phyloP scores from a whole-genome alignment of 2,329 filamentous ascomycete genomes.

The Paraphaeosphaeria minitans region DNA sequence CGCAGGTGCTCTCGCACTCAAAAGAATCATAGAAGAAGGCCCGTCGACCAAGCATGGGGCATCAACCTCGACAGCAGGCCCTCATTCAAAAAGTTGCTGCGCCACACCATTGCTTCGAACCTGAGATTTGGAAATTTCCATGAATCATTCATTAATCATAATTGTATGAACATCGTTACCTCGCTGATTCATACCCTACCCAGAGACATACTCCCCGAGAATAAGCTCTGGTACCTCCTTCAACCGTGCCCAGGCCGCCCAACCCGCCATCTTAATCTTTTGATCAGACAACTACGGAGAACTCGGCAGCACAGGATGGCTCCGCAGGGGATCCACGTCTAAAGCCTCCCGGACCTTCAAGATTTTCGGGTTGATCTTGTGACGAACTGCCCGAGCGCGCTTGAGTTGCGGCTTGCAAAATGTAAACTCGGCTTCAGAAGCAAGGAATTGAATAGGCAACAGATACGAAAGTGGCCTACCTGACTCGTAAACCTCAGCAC shows the following conservation, averaged over 20 bases:
- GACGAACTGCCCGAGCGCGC: neutral
- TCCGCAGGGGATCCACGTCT: neutral
- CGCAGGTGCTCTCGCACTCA: too few relatives aligned
- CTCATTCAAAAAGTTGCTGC: too few relatives aligned
- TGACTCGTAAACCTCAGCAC: neutral
- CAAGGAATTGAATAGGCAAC: neutral
- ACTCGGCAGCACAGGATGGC: neutral
- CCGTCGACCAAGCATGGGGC: too few relatives aligned
- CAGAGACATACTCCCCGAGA: neutral
- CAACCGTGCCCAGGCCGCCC: too few relatives aligned
- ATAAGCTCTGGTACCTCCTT: neutral
- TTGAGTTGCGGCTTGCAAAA: neutral
- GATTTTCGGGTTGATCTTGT: neutral
- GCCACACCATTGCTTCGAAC: too few relatives aligned
- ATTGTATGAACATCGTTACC: too few relatives aligned
- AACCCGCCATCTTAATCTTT: neutral
- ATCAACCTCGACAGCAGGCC: too few relatives aligned
- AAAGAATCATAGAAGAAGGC: too few relatives aligned
- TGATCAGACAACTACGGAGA: neutral
- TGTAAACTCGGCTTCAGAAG: neutral
- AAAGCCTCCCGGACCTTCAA: neutral
- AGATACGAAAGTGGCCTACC: neutral
- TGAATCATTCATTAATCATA: too few relatives aligned
- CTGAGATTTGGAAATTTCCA: too few relatives aligned
- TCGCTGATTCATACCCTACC: too few relatives aligned